Conservation (phyloP, 176 grass and related monocot species). For the Olyra latifolia region DNA sequence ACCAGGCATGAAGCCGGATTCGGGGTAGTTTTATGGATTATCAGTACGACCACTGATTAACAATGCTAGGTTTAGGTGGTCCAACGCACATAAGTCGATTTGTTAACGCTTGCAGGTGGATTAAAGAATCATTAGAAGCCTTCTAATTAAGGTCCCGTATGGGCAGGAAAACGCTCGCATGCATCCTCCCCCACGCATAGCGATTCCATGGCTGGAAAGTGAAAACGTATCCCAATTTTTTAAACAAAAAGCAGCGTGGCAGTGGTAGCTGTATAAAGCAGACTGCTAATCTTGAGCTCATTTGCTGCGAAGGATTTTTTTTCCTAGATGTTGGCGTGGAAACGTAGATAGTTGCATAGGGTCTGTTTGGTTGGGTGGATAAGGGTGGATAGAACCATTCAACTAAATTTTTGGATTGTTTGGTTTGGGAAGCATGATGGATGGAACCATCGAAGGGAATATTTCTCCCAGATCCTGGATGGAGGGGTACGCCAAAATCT, state of each 20-base stretch:
- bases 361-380: too few species aligned
- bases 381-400: too few species aligned
- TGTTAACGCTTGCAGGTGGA: neutral
- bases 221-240: neutral
- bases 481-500: too few species aligned
- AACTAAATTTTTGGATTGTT: too few species aligned
- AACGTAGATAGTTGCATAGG: too few species aligned
- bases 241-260: neutral
- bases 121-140: constrained; percentile 8
- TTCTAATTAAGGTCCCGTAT: neutral
- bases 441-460: too few species aligned
- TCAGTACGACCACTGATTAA: neutral
- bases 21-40: neutral
- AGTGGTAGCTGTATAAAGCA: neutral
- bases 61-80: neutral
- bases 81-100: neutral
- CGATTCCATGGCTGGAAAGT: constrained; percentile 28
- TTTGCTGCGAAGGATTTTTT: too few species aligned
- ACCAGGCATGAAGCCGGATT: constrained; percentile 6
- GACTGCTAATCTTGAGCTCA: neutral
- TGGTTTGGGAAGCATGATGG: too few species aligned
- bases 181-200: neutral
- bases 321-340: too few species aligned
- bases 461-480: too few species aligned
- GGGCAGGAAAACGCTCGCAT: constrained; percentile 13